Base-by-base conservation (phyloP, 345 rosid species). In the Ricinus communis region DNA sequence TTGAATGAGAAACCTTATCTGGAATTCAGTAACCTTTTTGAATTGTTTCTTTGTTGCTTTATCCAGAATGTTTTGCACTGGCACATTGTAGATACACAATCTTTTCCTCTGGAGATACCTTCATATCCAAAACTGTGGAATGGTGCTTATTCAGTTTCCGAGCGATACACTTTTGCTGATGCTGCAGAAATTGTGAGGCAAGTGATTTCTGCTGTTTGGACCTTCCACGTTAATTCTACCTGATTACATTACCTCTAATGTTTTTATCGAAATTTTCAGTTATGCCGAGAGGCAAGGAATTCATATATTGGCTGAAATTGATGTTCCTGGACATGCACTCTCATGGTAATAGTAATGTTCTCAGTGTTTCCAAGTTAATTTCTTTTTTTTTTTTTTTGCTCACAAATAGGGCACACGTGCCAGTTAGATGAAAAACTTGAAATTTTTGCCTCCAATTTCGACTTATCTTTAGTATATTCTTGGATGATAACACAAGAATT, bases 41-140 rank as follows among this genome's bases (percentile, higher is more conserved):
- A 25, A 71, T 31, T 55, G 28, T 8, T 52, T 50, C 56, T 16
- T 40, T 65, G 38, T 61, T 31, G 13, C 68, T 55, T 55, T 27
- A 16, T 74, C 72, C 82, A 88, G 93, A 90, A 90, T 68, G 92
- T 87, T 38, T 75, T 87, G 78, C 96, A 90, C 61, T 90, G 96
- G 96, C 96, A 90, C 79, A 87, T 87, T 61, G 88, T 87, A 65
- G 93, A 87, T 68, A 45, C 86, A 40, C 87, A 87, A 52, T 90
- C 91, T 41, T 86, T 88, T 68, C 96, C 93, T 43, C 69, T 90
- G 75, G 90, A 90, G 81, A 82, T 88, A 55, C 91, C 91, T 72
- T 88, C 96, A 8, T 90, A 66, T 69, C 93, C 96, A 52, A 87
- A 86, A 68, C 85, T 90, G 65, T 90, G 96, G 96, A 68, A 85